Evolutionary conservation across 2,329 filamentous ascomycete species (phyloP), one percentile per base, ranked within the genome.

Genomic region (Plectosphaerella sp.): DNA sequence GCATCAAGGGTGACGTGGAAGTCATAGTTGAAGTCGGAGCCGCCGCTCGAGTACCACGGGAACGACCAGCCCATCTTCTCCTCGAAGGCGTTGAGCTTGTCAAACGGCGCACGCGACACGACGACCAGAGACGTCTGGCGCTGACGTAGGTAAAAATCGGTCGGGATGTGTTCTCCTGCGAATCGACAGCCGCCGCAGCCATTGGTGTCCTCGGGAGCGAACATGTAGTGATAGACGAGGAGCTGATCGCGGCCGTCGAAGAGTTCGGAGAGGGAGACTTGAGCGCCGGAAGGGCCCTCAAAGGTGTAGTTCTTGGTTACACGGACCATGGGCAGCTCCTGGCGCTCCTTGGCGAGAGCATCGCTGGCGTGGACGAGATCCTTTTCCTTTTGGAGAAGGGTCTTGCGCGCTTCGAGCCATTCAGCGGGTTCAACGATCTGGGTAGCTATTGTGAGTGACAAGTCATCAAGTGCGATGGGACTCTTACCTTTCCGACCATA

Each of bases 211-310:
- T 61, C 56, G 2, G 71, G 69, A 0, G 56, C 60, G 51, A 75
- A 72, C 73, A 76, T 77, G 64, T 75, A 76, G 59, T 76, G 72
- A 57, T 75, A 75, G 36, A 77, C 53, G 45, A 73, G 64, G 52
- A 74, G 64, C 50, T 72, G 65, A 25, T 66, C 61, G 25, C 63
- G 63, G 48, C 59, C 61, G 5, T 59, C 59, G 48, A 72, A 72
- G 45, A 72, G 62, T 3, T 67, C 64, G 2, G 41, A 8, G 18
- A 72, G 58, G 2, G 57, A 60, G 24, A 60, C 45, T 12, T 42
- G 54, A 18, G 60, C 60, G 37, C 61, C 58, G 4, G 59, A 50
- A 14, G 65, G 61, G 1, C 64, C 64, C 15, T 64, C 61, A 56
- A 76, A 73, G 15, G 55, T 63, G 58, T 70, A 69, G 3, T 58